Evolutionary conservation across 768 basidiomycete species (phyloP), one percentile per base, ranked within the genome.

Genomic region (Leccinum sublutescens): DNA sequence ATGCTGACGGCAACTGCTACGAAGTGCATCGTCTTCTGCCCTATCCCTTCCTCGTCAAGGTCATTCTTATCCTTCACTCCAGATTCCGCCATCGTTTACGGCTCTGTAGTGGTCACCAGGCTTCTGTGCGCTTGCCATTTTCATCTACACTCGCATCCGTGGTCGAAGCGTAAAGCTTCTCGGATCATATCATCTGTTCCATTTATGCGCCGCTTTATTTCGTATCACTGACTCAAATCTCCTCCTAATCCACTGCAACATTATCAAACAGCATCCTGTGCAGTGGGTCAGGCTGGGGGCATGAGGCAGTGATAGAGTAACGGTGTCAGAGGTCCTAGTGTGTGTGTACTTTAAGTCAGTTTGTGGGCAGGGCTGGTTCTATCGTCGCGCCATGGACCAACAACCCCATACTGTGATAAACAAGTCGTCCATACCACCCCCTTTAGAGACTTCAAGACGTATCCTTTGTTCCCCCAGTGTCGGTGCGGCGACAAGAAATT

Each of bases 71-170:
- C 40, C 11, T 11, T 33, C 31, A 33, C 31, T 12, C 50, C 62
- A 89, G 85, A 82, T 67, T 85, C 85, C 58, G 77, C 83, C 54
- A 87, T 96, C 64, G 89, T 40, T 40, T 40, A n/a, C 9, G 17
- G 17, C 38, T 33, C 93, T 51, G 89, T 94, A 80, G 88, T 29
- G 27, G 27, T 29, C 27, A 93, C 76, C 88, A 92, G 74, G 82
- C 81, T 12, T 33, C 33, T 33, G 33, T 12, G 33, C 33, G 33
- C 33, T 33, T 33, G 33, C 33, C 11, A 0, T 33, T 33, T 33
- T 12, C 33, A 33, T 33, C 11, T 33, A 12, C 33, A 33, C 33
- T 11, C 11, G 1, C 33, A 33, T 33, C 33, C 11, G 33, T 33
- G 33, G 33, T 33, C 33, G 33, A 33, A 33, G 33, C 33, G 3